Conservation (phyloP, 2,329 filamentous ascomycete species). For the Arthrobotrys entomopaga region DNA sequence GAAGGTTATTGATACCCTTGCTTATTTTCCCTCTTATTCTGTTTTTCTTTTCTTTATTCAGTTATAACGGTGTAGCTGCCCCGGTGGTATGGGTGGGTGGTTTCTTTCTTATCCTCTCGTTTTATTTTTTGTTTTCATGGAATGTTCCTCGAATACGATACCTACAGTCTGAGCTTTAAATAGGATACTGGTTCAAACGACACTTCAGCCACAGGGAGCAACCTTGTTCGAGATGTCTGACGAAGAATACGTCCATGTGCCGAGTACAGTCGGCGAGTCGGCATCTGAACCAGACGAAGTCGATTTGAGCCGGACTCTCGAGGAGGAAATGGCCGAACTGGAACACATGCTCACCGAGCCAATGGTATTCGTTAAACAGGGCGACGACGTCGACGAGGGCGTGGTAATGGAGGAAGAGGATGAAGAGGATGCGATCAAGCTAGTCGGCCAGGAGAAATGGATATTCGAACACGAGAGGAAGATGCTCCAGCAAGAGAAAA, state of each 20-base stretch:
- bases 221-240: slow-evolving; percentile 7
- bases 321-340: slow-evolving; percentile 43
- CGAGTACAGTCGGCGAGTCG: slow-evolving; percentile 18
- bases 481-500: slow-evolving; percentile 50
- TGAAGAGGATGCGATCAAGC: slow-evolving; percentile 36
- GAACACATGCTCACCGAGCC: slow-evolving; percentile 40
- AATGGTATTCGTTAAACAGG: slow-evolving; percentile 26
- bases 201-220: background rate
- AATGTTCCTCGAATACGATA: background rate
- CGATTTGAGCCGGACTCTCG: slow-evolving; percentile 34
- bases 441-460: slow-evolving; percentile 51
- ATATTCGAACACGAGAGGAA: slow-evolving; percentile 47
- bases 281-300: slow-evolving; percentile 35
- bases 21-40: slow-evolving; percentile 1
- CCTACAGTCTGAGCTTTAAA: background rate
- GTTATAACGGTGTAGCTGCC: slow-evolving; percentile 1
- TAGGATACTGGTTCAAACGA: slow-evolving; percentile 1
- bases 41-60: background rate
- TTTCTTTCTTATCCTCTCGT: slow-evolving; percentile 5
- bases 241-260: slow-evolving; percentile 25
- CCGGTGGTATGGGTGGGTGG: background rate
- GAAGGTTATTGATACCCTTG: slow-evolving; percentile 20
- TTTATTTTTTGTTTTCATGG: slow-evolving; percentile 5
- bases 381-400: slow-evolving; percentile 19
- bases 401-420: slow-evolving; percentile 31